Evolutionary conservation across 2,329 filamentous ascomycete genomes (phyloP).

Genomic region (Lecanicillium sp.): DNA sequence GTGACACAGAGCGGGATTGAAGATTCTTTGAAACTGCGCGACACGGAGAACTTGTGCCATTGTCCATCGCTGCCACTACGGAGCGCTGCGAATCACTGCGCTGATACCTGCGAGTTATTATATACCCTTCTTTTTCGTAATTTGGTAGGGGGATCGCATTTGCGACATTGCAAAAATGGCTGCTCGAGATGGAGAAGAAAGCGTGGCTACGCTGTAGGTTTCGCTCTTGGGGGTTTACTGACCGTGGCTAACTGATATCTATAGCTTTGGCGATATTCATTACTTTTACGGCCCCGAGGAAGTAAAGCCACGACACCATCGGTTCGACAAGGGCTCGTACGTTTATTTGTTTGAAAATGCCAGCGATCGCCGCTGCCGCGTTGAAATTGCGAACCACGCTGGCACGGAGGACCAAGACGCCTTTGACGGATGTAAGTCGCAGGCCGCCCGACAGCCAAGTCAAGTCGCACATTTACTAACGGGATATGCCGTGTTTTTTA

Average conservation of each 20-base stretch:
- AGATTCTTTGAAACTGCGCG: neutral
- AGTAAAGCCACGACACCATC: conserved; percentile 65
- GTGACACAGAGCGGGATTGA: neutral
- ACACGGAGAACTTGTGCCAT: neutral
- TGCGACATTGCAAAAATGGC: conserved; percentile 34
- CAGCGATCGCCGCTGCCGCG: conserved; percentile 57
- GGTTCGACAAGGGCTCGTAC: conserved; percentile 75
- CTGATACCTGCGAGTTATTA: too few relatives aligned
- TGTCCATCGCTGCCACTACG: too few relatives aligned
- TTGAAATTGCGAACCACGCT: conserved; percentile 71
- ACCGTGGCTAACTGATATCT: neutral
- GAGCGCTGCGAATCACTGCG: neutral
- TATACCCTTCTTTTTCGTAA: neutral
- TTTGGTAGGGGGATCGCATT: neutral
- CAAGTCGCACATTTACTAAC: neutral
- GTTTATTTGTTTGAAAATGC: conserved; percentile 75
- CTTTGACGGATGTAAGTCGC: conserved; percentile 64
- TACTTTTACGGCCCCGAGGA: conserved; percentile 69
- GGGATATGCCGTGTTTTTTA: conserved; percentile 13
- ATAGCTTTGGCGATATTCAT: conserved; percentile 70
- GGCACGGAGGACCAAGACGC: conserved; percentile 74
- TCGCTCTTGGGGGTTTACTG: neutral
- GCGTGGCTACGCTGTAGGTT: conserved; percentile 45
- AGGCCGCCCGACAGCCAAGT: neutral
- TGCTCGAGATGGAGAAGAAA: conserved; percentile 42